phyloP scores from a whole-genome alignment of 495 filamentous ascomycete species.

The Venustampulla echinocandica region DNA sequence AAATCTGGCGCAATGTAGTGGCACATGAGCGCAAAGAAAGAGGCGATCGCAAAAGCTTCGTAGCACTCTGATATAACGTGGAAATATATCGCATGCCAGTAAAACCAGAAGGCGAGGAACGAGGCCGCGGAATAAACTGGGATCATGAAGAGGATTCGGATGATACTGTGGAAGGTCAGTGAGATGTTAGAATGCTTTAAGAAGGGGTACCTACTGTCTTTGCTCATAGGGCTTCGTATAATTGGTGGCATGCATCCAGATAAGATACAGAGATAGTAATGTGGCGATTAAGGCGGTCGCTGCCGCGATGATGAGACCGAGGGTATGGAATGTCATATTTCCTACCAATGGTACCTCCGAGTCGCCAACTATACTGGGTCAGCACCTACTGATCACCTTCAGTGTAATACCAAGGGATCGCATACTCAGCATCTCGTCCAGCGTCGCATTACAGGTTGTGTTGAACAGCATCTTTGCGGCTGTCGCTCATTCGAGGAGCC shows the following conservation, averaged over 20 bases:
- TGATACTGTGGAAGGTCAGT: conserved; percentile 45
- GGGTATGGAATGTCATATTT: conserved; percentile 45
- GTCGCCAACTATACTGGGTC: conserved; percentile 13
- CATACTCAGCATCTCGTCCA: conserved; percentile 49
- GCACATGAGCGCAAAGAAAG: conserved; percentile 85
- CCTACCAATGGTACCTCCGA: conserved; percentile 35
- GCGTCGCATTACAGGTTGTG: conserved; percentile 42
- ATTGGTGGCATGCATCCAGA: conserved; percentile 70
- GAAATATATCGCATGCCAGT: conserved; percentile 76
- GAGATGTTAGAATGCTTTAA: conserved; percentile 15
- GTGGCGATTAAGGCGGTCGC: conserved; percentile 47
- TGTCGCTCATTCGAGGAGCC: conserved; percentile 12
- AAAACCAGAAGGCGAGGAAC: conserved; percentile 69
- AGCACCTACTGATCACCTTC: not conserved
- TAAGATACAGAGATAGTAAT: conserved; percentile 51
- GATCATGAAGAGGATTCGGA: conserved; percentile 87
- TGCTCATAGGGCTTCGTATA: conserved; percentile 79
- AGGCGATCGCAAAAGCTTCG: conserved; percentile 84
- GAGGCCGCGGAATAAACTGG: conserved; percentile 75
- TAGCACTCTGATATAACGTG: conserved; percentile 77
- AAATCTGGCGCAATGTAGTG: conserved; percentile 73
- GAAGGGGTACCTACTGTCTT: conserved; percentile 49
- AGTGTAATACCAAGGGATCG: conserved; percentile 9
- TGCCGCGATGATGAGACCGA: conserved; percentile 44
- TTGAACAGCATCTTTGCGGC: conserved; percentile 19